phyloP scores from a whole-genome alignment of 176 grass and related monocot species.

The Aegilops sharonensis region DNA sequence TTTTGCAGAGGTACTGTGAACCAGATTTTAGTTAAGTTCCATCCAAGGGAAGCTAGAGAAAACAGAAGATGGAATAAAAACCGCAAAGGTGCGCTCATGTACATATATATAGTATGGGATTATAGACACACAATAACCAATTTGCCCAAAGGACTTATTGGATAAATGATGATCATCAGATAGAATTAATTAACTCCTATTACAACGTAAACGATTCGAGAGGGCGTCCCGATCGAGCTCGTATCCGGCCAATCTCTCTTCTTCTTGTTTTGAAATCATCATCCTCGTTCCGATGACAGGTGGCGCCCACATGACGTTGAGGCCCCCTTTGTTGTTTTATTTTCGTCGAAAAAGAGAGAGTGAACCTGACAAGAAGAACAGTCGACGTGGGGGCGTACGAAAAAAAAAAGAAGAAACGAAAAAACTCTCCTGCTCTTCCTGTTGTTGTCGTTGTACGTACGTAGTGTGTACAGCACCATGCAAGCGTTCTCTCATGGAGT shows the following conservation, averaged over 20 bases:
- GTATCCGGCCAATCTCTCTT: conserved; percentile 26
- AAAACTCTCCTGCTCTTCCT: neutral
- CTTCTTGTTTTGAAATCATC: conserved; percentile 7
- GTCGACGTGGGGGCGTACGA: neutral
- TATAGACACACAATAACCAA: conserved; percentile 29
- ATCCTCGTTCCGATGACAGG: neutral
- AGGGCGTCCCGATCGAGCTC: conserved; percentile 37
- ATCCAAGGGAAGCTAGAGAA: neutral
- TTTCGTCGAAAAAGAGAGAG: conserved; percentile 36
- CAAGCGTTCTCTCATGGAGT: neutral
- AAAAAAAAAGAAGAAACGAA: conserved; percentile 21
- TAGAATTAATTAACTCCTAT: conserved; percentile 33
- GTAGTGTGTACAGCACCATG: conserved; percentile 27
- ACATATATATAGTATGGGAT: conserved; percentile 30
- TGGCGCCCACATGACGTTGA: conserved; percentile 21
- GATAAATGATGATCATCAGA: conserved; percentile 23
- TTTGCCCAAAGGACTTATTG: conserved; percentile 40
- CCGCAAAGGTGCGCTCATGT: conserved; percentile 35
- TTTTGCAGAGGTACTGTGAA: neutral
- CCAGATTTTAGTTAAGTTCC: neutral
- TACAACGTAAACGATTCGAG: conserved; percentile 41
- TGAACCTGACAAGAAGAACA: conserved; percentile 19
- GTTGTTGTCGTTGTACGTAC: neutral
- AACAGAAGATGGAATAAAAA: conserved; percentile 21
- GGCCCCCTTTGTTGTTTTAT: conserved; percentile 22